Conservation (phyloP, 148 eudicot species). For the Rhododendron kiyosumense region DNA sequence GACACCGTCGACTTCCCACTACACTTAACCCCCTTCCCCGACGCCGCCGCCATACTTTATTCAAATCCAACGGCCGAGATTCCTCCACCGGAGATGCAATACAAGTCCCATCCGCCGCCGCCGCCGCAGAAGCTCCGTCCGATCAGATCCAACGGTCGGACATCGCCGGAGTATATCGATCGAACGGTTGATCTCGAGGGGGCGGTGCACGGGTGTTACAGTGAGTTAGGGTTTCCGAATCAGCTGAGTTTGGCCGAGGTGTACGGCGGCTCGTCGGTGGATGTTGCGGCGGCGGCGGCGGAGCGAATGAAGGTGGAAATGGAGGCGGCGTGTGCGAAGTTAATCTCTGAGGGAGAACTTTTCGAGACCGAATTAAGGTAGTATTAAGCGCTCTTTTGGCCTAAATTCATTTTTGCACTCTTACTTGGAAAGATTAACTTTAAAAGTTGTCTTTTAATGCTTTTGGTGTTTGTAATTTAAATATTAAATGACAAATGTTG, state of each 20-base stretch:
- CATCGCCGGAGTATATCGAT: not conserved
- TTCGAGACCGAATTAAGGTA: constrained; percentile 13
- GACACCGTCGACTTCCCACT: constrained; percentile 15
- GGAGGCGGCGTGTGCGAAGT: constrained; percentile 16
- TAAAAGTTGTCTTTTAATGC: not conserved
- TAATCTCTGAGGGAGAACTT: constrained; percentile 17
- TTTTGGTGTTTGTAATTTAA: not conserved
- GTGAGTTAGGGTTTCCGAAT: constrained; percentile 25
- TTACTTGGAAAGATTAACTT: not conserved
- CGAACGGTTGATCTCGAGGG: not conserved
- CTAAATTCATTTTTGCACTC: not conserved
- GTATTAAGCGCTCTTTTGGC: not conserved
- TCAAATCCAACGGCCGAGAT: constrained; percentile 6
- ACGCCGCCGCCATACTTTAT: constrained; percentile 9
- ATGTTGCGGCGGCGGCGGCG: constrained; percentile 6
- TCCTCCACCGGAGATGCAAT: constrained; percentile 11
- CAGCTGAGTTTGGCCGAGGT: not conserved
- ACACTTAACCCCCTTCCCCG: constrained; percentile 20
- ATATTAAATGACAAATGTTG: not conserved
- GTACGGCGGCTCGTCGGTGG: not conserved
- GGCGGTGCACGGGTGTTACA: not conserved
- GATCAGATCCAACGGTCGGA: constrained; percentile 29
- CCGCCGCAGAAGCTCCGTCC: constrained; percentile 58
- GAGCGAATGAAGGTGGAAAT: constrained; percentile 8
- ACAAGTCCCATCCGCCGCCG: constrained; percentile 8